phyloP scores from a whole-genome alignment of 192 early-diverging fungal species.

The Endogone sp. region DNA sequence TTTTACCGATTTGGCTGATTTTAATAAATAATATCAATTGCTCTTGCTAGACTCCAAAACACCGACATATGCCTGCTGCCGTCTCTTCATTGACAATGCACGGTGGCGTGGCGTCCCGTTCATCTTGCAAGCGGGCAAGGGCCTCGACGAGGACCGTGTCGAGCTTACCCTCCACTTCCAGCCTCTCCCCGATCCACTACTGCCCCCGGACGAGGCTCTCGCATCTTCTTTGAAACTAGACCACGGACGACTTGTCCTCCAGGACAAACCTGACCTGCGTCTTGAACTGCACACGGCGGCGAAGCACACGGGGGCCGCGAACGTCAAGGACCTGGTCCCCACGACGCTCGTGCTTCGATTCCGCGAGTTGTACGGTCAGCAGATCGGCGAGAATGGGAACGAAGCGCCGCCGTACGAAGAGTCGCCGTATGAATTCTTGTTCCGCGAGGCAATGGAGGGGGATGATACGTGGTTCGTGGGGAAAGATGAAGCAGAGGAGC shows the following conservation, averaged over 20 bases:
- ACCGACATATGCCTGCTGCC: conserved; percentile 89
- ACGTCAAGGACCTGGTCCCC: neutral
- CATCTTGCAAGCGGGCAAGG: conserved; percentile 85
- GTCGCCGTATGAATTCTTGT: neutral
- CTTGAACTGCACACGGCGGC: neutral
- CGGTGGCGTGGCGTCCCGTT: conserved; percentile 93
- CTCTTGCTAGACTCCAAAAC: conserved; percentile 19
- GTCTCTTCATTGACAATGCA: conserved; percentile 87
- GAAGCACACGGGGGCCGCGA: neutral
- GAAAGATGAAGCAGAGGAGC: neutral
- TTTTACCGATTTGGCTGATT: no score
- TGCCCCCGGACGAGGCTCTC: conserved; percentile 8
- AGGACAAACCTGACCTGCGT: neutral
- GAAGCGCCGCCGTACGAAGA: neutral
- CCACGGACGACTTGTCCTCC: neutral
- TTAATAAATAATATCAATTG: neutral
- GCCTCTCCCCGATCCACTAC: conserved; percentile 69
- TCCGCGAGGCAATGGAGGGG: neutral
- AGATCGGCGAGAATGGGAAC: neutral
- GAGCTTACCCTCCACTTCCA: conserved; percentile 95
- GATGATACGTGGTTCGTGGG: neutral
- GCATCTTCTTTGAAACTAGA: neutral
- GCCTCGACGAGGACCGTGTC: conserved; percentile 87
- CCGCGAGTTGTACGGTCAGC: neutral
- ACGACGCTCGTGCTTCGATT: neutral